phyloP scores from a whole-genome alignment of 2,329 filamentous ascomycete genomes.

The Ceratocystis lukuohia region DNA sequence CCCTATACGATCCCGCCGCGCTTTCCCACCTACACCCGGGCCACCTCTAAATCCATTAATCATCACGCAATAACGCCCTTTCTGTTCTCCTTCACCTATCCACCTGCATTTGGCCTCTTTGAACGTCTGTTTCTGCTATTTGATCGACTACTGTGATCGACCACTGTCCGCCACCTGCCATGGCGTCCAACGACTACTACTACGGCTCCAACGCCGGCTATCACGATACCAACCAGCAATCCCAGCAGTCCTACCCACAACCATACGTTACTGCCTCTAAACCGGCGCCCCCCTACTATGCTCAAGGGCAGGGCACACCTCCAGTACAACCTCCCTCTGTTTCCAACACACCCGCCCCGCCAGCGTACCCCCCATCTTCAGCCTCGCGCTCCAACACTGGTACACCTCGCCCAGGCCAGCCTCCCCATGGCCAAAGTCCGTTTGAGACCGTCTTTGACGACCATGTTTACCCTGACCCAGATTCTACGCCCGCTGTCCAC shows the following conservation, averaged over 20 bases:
- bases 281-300: conserved; percentile 16
- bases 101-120: not conserved
- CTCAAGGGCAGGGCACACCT: conserved; percentile 16
- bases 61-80: not conserved
- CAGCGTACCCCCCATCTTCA: conserved; percentile 19
- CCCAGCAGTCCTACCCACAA: conserved; percentile 9
- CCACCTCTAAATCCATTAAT: not conserved
- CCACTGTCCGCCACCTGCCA: not conserved
- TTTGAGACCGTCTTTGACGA: conserved; percentile 58
- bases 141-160: not conserved
- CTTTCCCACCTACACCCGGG: not conserved
- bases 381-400: conserved; percentile 23
- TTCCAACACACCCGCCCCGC: conserved; percentile 9
- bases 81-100: not conserved
- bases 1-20: not conserved
- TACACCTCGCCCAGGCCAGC: conserved; percentile 18
- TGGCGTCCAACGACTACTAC: conserved; percentile 21
- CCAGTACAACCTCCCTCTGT: conserved; percentile 11
- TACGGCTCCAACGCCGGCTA: conserved; percentile 13
- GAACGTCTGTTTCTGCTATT: not conserved
- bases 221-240: conserved; percentile 13
- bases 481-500: conserved; percentile 11
- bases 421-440: conserved; percentile 33
- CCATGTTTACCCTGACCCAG: conserved; percentile 45
- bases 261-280: conserved; percentile 11